These are phyloP conservation scores for Daedaleopsis nitida DNA, from an alignment of 768 basidiomycete species.

Conservation along the genomic window DNA sequence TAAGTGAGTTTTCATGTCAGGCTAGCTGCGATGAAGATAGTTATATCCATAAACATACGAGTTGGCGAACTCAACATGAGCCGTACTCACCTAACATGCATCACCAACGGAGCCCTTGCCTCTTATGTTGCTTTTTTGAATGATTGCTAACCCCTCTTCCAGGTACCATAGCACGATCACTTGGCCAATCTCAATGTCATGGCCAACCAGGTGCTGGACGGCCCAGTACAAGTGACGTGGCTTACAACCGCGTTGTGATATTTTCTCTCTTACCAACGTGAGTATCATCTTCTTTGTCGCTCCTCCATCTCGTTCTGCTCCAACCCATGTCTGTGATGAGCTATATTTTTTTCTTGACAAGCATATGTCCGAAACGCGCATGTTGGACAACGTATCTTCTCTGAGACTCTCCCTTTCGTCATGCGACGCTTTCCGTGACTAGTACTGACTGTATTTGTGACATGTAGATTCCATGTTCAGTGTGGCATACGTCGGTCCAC, in stretches of 20 bases:
- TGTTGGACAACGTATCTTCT: conserved; percentile 54
- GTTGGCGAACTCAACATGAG: conserved; percentile 71
- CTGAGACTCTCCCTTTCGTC: conserved; percentile 43
- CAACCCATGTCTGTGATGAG: conserved; percentile 52
- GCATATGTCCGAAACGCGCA: conserved; percentile 70
- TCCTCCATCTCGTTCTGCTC: not conserved
- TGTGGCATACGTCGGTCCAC: too few species aligned
- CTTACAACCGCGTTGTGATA: not conserved
- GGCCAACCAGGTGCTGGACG: not conserved
- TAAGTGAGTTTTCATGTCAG: conserved; percentile 36
- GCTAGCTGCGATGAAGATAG: conserved; percentile 56
- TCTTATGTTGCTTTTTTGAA: not conserved
- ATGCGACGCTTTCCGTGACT: not conserved
- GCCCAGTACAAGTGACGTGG: too few species aligned
- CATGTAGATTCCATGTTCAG: too few species aligned
- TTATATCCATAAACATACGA: conserved; percentile 61
- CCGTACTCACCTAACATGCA: conserved; percentile 78
- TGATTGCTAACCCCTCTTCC: not conserved
- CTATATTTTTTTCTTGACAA: conserved; percentile 48
- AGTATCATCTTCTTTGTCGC: not conserved
- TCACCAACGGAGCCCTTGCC: conserved; percentile 48
- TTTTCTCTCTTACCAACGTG: conserved; percentile 1
- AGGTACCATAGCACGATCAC: not conserved
- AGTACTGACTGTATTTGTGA: not conserved
- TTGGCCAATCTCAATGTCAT: not conserved